Evolutionary conservation across 1,284 basidiomycete species (phyloP).

Genomic region (Sporisorium exsertum): DNA sequence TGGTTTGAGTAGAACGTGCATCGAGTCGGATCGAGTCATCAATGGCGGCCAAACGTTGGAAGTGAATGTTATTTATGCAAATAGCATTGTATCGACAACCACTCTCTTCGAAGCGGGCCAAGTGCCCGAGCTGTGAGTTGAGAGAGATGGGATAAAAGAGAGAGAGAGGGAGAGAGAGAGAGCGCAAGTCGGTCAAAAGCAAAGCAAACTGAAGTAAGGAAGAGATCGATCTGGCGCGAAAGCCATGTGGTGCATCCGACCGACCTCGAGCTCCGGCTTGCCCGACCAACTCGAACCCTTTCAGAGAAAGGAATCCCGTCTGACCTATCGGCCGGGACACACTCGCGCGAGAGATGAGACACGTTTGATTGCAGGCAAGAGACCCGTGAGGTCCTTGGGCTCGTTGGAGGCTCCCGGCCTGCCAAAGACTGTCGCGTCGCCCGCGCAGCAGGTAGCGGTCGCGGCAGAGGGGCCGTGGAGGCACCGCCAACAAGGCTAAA

Average conservation of each 20-base stretch:
- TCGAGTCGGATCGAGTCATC: background rate
- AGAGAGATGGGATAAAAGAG: background rate
- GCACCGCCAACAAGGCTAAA: too few species aligned
- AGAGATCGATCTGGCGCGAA: too few species aligned
- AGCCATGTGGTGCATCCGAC: constrained; percentile 1
- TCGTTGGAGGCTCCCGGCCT: too few species aligned
- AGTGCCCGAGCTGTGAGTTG: background rate
- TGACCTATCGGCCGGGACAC: too few species aligned
- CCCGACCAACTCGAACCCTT: background rate
- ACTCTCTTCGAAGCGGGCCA: background rate
- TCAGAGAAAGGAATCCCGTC: too few species aligned
- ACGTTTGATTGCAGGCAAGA: too few species aligned
- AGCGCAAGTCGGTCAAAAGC: background rate
- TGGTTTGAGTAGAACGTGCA: background rate
- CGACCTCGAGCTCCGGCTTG: background rate
- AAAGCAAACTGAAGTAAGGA: background rate
- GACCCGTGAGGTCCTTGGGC: too few species aligned
- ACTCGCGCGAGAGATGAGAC: too few species aligned
- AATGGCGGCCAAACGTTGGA: background rate
- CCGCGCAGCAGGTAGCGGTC: too few species aligned
- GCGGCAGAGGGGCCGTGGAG: too few species aligned
- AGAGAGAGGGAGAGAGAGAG: background rate
- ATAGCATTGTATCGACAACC: background rate
- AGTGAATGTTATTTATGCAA: background rate
- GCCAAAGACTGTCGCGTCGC: too few species aligned